These are phyloP conservation scores for Gleditsia sinensis DNA, from an alignment of 306 rosid genomes.

Conservation along the genomic window DNA sequence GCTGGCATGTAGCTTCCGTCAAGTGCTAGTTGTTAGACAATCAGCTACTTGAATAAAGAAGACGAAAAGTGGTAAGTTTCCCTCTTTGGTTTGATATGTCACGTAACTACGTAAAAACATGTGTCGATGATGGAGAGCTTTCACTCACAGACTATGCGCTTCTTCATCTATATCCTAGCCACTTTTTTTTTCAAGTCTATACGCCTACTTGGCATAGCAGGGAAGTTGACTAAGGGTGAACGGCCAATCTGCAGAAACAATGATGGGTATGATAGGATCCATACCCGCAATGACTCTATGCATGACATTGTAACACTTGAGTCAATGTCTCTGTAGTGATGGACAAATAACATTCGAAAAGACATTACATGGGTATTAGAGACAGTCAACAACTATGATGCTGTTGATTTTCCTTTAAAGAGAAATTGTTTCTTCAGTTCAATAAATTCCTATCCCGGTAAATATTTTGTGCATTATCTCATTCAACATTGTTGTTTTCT, in stretches of 20 bases:
- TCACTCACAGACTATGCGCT: no score
- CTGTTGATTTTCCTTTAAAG: slow-evolving; percentile 17
- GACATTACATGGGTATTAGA: slow-evolving; percentile 38
- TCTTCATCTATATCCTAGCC: no score
- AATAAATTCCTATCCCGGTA: slow-evolving; percentile 77
- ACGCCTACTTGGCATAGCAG: no score
- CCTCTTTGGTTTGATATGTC: no score
- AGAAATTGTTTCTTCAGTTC: slow-evolving; percentile 28
- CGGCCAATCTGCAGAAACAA: slow-evolving; percentile 96
- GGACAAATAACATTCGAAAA: slow-evolving; percentile 90
- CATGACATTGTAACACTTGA: slow-evolving; percentile 85
- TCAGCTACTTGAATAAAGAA: no score
- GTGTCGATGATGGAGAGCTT: no score
- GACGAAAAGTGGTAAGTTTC: no score
- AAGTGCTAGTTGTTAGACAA: no score
- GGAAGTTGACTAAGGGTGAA: no score
- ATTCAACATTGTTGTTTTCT: slow-evolving; percentile 76
- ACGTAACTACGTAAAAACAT: no score
- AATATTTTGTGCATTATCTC: slow-evolving; percentile 98
- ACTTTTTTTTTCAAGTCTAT: no score
- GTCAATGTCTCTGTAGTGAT: slow-evolving; percentile 94
- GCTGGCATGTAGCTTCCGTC: no score
- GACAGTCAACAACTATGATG: slow-evolving; percentile 30
- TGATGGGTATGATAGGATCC: slow-evolving; percentile 95
- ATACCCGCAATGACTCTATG: slow-evolving; percentile 86